phyloP scores from a whole-genome alignment of 2,329 filamentous ascomycete species.

The Lachnum nothofagi region DNA sequence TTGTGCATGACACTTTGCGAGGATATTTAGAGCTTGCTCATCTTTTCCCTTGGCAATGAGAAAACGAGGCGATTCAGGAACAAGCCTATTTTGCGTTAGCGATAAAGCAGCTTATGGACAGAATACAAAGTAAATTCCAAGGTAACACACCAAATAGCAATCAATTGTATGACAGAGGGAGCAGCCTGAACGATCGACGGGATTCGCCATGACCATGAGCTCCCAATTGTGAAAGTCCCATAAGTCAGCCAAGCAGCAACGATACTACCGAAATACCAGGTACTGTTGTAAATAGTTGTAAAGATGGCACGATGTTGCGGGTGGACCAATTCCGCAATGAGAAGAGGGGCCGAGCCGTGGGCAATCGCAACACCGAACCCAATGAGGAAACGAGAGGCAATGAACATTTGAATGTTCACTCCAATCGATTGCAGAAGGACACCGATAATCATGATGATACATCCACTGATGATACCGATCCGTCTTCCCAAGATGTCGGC shows the following conservation, averaged over 20 bases:
- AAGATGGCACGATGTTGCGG: slow-evolving; percentile 45
- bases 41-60: slow-evolving; percentile 42
- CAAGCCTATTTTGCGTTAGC: slow-evolving; percentile 21
- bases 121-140: not conserved
- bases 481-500: slow-evolving; percentile 44
- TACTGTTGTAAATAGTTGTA: slow-evolving; percentile 44
- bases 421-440: slow-evolving; percentile 39
- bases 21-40: slow-evolving; percentile 45
- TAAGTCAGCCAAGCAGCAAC: slow-evolving; percentile 44
- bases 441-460: slow-evolving; percentile 42
- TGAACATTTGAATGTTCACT: slow-evolving; percentile 40
- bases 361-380: slow-evolving; percentile 35
- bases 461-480: slow-evolving; percentile 43
- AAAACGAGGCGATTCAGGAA: slow-evolving; percentile 38
- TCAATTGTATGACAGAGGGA: slow-evolving; percentile 27
- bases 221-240: slow-evolving; percentile 36
- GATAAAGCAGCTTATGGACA: slow-evolving; percentile 18
- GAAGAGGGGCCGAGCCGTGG: slow-evolving; percentile 29
- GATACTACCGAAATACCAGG: slow-evolving; percentile 42
- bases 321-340: slow-evolving; percentile 43
- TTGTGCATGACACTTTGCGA: slow-evolving; percentile 43
- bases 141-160: slow-evolving; percentile 24
- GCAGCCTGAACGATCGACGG: slow-evolving; percentile 32
- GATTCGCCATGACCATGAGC: slow-evolving; percentile 34
- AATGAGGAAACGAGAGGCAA: slow-evolving; percentile 36